Evolutionary conservation across 2,329 filamentous ascomycete species (phyloP), one percentile per base, ranked within the genome.

Genomic region (Fusarium stilboides): DNA sequence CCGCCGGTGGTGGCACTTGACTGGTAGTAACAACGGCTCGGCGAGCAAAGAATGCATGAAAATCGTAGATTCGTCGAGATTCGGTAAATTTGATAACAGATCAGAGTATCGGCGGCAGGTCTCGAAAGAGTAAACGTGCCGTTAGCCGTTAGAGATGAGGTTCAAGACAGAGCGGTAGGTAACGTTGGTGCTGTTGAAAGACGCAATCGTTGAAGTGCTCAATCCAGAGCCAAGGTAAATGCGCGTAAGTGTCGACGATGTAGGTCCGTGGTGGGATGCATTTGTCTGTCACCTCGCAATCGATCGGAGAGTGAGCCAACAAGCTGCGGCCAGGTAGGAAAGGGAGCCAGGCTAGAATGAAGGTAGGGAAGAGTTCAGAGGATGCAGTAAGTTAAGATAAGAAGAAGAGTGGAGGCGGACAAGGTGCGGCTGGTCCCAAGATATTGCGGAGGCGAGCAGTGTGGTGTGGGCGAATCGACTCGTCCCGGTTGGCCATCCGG

Each of bases 361-460:
- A 54, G 56, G 52, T 49, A 59, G 44, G 60, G 60, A 49, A 65
- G 52, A 61, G 40, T 69, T 55, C 36, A 31, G 50, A 70, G 67
- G 54, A 53, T 55, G 58, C 39, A 63, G 47, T 39, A 68, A 60
- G 68, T 65, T 36, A 47, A 71, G 68, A 71, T 62, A 70, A 68
- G 66, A 62, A 49, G 57, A 65, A 63, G 53, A 71, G 72, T 73
- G 73, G 70, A 74, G 60, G 67, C 39, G 46, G 63, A 67, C 68
- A 65, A 72, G 69, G 72, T 72, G 73, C 72, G 56, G 69, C 61
- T 70, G 70, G 68, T 74, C 71, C 62, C 72, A 74, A 74, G 72
- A 74, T 74, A 74, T 75, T 72, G 72, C 71, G 72, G 72, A 74
- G 72, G 72, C 70, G 72, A 74, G 62, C 65, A 56, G 57, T 54